Conservation (phyloP, 2,329 filamentous ascomycete genomes). For the Epichloe festucae region DNA sequence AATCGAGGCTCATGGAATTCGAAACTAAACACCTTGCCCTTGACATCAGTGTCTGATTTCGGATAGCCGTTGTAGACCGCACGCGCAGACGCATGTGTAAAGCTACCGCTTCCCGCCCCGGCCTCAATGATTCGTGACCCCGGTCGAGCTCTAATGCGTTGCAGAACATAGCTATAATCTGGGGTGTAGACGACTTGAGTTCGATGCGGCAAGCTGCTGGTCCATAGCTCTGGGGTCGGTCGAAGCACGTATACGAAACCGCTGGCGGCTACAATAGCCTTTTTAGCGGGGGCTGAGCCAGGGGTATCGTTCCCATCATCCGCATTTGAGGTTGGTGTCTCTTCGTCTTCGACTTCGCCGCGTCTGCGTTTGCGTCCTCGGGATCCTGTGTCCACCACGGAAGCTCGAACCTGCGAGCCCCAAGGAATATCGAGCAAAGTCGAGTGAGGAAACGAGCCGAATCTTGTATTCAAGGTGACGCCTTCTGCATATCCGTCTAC, state of each 20-base stretch:
- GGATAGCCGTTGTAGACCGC: slow-evolving; percentile 65
- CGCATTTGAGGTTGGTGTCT: slow-evolving; percentile 21
- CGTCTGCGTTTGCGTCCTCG: slow-evolving; percentile 57
- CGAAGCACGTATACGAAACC: slow-evolving; percentile 70
- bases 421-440: slow-evolving; percentile 68
- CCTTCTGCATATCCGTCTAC: slow-evolving; percentile 64
- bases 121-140: slow-evolving; percentile 67
- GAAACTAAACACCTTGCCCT: slow-evolving; percentile 67
- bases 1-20: slow-evolving; percentile 68
- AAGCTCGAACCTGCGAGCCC: slow-evolving; percentile 86
- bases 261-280: slow-evolving; percentile 40
- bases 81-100: slow-evolving; percentile 65
- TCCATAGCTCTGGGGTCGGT: slow-evolving; percentile 75
- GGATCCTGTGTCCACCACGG: slow-evolving; percentile 83
- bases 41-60: slow-evolving; percentile 25
- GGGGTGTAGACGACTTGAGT: slow-evolving; percentile 82
- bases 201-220: slow-evolving; percentile 62
- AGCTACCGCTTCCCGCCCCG: slow-evolving; percentile 70
- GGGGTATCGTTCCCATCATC: slow-evolving; percentile 21
- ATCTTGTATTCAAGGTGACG: slow-evolving; percentile 78
- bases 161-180: slow-evolving; percentile 74
- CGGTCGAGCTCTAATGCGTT: slow-evolving; percentile 60
- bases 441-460: slow-evolving; percentile 77
- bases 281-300: slow-evolving; percentile 27
- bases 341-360: slow-evolving; percentile 29